Evolutionary conservation across 1,139 yeast genomes (phyloP).

Genomic region (Debaryomycetaceae sp.): DNA sequence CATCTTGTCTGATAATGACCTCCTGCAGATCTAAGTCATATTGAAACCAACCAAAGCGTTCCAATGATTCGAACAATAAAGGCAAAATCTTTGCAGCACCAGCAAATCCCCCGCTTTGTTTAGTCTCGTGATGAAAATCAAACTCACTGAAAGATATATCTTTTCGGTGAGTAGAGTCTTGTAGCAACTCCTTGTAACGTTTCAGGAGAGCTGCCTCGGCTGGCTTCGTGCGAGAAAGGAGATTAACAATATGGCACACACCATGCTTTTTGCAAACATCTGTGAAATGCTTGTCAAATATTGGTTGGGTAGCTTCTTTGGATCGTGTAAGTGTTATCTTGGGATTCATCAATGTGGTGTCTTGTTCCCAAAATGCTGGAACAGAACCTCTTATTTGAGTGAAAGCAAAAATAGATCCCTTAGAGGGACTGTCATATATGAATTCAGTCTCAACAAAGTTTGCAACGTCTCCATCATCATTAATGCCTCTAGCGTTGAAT

Average conservation of each 20-base stretch:
- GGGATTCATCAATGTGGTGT: slow-evolving; percentile 75
- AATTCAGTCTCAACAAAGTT: slow-evolving; percentile 95
- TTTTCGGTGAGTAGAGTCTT: slow-evolving; percentile 36
- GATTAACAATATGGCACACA: slow-evolving; percentile 78
- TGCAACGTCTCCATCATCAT: slow-evolving; percentile 77
- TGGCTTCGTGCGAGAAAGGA: slow-evolving; percentile 70
- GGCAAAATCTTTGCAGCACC: slow-evolving; percentile 75
- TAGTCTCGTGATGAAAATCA: slow-evolving; percentile 92
- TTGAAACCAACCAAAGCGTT: slow-evolving; percentile 77
- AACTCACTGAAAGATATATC: slow-evolving; percentile 70
- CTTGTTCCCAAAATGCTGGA: slow-evolving; percentile 98
- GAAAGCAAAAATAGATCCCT: slow-evolving; percentile 61
- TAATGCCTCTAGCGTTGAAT: slow-evolving; percentile 90
- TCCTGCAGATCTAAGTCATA: slow-evolving; percentile 50
- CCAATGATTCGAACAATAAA: slow-evolving; percentile 58
- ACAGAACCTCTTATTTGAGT: slow-evolving; percentile 91
- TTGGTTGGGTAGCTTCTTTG: slow-evolving; percentile 86
- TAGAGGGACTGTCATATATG: slow-evolving; percentile 50
- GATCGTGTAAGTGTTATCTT: slow-evolving; percentile 88
- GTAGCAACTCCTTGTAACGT: slow-evolving; percentile 60
- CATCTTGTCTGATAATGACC: slow-evolving; percentile 71
- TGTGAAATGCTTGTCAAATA: slow-evolving; percentile 78
- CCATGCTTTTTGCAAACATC: slow-evolving; percentile 73
- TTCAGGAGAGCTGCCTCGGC: slow-evolving; percentile 71
- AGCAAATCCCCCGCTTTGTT: slow-evolving; percentile 76